Percentiles rank a stretch among this genome's conserved stretches.
phyloP scores from a whole-genome alignment of 352 stramenopile species.

The Aphanomyces euteiches region DNA sequence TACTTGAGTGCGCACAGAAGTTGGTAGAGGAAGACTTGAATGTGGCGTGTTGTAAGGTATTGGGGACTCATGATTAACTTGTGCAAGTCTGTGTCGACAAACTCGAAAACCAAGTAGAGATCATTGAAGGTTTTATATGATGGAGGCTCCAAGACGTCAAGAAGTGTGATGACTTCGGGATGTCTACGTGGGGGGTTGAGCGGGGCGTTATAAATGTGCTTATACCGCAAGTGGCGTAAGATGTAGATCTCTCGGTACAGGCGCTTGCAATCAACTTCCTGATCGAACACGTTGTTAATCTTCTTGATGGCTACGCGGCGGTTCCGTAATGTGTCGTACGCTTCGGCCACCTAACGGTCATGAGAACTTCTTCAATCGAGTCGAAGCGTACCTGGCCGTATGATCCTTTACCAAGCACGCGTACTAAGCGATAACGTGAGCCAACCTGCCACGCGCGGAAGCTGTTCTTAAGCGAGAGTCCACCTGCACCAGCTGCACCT shows the following conservation, averaged over 20 bases:
- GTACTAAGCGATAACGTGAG: conserved; percentile 72
- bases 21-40: conserved; percentile 83
- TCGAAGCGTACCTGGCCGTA: conserved; percentile 63
- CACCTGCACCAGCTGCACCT: neutral
- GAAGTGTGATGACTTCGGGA: conserved; percentile 32
- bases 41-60: conserved; percentile 69
- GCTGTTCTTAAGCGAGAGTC: neutral
- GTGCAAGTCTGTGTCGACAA: conserved; percentile 67
- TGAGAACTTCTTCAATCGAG: conserved; percentile 29
- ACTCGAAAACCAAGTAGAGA: conserved; percentile 55
- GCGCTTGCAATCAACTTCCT: conserved; percentile 35
- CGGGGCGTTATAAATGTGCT: neutral
- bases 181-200: conserved; percentile 24
- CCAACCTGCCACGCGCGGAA: conserved; percentile 72
- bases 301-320: conserved; percentile 36
- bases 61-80: conserved; percentile 55
- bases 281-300: conserved; percentile 36
- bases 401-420: conserved; percentile 76
- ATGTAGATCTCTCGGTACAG: conserved; percentile 37
- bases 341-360: conserved; percentile 51
- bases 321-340: conserved; percentile 28
- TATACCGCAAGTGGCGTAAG: conserved; percentile 31
- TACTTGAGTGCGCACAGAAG: conserved; percentile 77
- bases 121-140: conserved; percentile 40
- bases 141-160: conserved; percentile 32